Base-by-base conservation (phyloP, 2,329 filamentous ascomycete species). In the Fusarium nygamai region DNA sequence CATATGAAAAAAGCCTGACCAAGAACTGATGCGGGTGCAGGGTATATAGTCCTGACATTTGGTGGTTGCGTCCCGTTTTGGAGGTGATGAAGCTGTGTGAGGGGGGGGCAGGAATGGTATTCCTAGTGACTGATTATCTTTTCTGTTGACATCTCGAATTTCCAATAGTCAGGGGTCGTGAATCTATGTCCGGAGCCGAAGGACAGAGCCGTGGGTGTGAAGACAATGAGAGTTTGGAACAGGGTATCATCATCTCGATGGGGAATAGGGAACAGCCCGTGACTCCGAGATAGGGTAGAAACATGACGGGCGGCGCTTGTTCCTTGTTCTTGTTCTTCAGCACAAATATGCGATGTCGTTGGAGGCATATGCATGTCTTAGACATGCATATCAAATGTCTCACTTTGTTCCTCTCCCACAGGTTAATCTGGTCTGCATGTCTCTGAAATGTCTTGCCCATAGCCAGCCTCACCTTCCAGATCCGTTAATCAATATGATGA, bases 331-430 rank as follows among this genome's bases (percentile, higher is more conserved):
- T 61, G 33, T 63, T 62, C 60, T 73, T 74, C 70, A 74, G 71
- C 66, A 72, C 72, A 74, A 58, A 54, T n/a, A 71, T 67, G 67
- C 73, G 66, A 72, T 58, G 69, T 76, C 71, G 75, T 77, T 75
- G 72, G 63, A 57, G 65, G 57, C 51, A 72, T 72, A 76, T 81
- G 78, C 75, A 79, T 81, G 81, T 83, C 82, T 76, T 3, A 71
- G 80, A 81, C 79, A 80, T 81, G 76, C 79, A 77, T 75, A 68
- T 72, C 74, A 73, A 76, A 80, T 84, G 83, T 84, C 82, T 84
- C 77, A 81, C 77, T 80, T 67, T 71, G 58, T 59, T 71, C 56
- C 67, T 68, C 78, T 81, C 82, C 79, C 78, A 83, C 75, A 83
- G 82, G 81, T 51, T 79, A 69, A 81, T 81, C 77, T 79, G 64